Evolutionary conservation across 176 grass and related monocot species (phyloP), one percentile per base, ranked within the genome.

Genomic region (Zea mays): DNA sequence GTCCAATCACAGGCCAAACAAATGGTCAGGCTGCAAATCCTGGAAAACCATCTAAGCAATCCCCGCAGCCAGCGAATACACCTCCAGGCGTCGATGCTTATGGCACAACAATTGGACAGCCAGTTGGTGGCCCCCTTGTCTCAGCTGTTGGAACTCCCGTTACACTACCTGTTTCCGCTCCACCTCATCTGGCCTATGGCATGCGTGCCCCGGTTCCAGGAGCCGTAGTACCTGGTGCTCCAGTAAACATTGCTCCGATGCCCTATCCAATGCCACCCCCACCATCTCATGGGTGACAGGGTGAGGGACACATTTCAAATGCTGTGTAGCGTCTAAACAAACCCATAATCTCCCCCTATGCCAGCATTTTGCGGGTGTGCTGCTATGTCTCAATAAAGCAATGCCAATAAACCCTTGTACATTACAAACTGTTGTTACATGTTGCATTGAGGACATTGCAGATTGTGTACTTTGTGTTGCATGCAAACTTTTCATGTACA

Each of bases 81-180:
- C 81, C 86, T 27, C 79, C 89, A 65, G 82, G 86, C 7, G 76
- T 85, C 0, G 76, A 86, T 76, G 83, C 88, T 71, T 91, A 82
- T 14, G 89, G 91, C 40, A 94, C 91, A 0, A 94, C 96, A 39
- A 99, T 95, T 1, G 92, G 96, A 50, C 96, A 99, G 67, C 96
- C 92, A 4, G 92, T 98, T 2, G 91, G 85, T 50, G 88, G 83
- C 3, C 89, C 89, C 39, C 80, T 95, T 49, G 88, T 87, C 15
- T 89, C 96, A 34, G 92, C 96, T 0, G 83, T 99, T 34, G 96
- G 96, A 15, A 99, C 96, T n/a, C 96, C 90, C 2, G 95, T 98
- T 54, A 88, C 85, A 0, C 73, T 92, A 61, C 80, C 91, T 37
- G 85, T 90, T 41, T 40, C 91, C 9, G 79, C 79, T 12, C 79